Base-by-base conservation (phyloP, 768 basidiomycete species). In the Leucosporidium creatinivorum region DNA sequence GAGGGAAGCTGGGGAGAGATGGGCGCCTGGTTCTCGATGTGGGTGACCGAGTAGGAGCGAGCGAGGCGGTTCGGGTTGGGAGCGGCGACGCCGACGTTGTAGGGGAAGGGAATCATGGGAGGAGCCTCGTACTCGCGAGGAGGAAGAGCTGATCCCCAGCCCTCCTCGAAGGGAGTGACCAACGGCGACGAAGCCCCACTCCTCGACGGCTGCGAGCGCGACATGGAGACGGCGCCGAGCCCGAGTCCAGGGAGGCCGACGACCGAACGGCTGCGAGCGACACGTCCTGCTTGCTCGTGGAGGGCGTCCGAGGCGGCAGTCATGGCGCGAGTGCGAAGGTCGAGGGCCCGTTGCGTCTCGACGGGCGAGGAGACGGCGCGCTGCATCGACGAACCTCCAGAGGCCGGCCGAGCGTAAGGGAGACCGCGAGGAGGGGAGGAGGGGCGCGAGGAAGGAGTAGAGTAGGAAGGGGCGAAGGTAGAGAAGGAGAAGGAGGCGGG, bases 361-460 rank as follows among this genome's bases (percentile, higher is more conserved):
- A 71, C 69, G 8, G 69, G 69, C 12, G 66, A 63, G 6, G 69
- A 71, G 31, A 67, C 51, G 31, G 69, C 65, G 31, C 69, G 66
- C 25, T 33, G 2, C 69, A 71, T 71, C 30, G 66, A 58, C 9
- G 66, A 51, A 28, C 62, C 66, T 51, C 50, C 50, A n/a, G n/a
- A n/a, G n/a, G n/a, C n/a, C 7, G 49, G 49, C 19, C 49, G 49
- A n/a, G 49, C 19, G 49, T n/a, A n/a, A n/a, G 19, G n/a, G 19
- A 50, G 49, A 18, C 49, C 26, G 26, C 30, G 55, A 19, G 30
- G 31, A 15, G 30, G 10, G 18, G 30, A 28, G 12, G 30, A 57
- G 23, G 55, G 12, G n/a, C 15, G 9, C 21, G 52, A 30, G 13
- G 54, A 19, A 1, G 50, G 23, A 25, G 61, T 61, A 4, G 55